Base-by-base conservation (phyloP, 2,329 filamentous ascomycete species). In the Colletotrichum tropicale region DNA sequence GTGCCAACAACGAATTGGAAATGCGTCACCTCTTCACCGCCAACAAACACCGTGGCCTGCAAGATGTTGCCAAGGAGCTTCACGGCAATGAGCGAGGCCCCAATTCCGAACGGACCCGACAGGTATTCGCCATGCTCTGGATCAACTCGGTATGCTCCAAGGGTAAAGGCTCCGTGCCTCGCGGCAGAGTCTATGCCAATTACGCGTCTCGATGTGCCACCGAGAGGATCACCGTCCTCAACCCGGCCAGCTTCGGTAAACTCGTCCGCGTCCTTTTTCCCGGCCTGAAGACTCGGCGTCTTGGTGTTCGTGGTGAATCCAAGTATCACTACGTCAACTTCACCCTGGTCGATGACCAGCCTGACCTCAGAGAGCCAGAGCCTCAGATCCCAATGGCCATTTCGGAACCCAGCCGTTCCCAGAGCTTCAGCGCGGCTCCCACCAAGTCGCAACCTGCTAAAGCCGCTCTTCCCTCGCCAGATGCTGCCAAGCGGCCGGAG, bases 221-320 rank as follows among this genome's bases (percentile, higher is more conserved):
- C 7, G 96, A 98, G 82, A 93, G 96, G 81, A 98, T 98, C 52
- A 98, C 97, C 1, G 96, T 98, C 12, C 87, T 99, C 73, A 99
- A 99, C 82, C 97, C 97, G 56, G 97, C 97, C 12, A 98, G 96
- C 32, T 99, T 99, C 85, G 97, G 97, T 72, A 99, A 99, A 85
- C 91, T 99, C 58, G 97, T 99, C 38, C 93, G 97, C 36, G 96
- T 99, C 52, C 94, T 99, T 67, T 99, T 98, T 80, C 96, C 97
- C 0, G 96, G 96, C 56, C 93, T 99, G 26, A 96, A 98, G 85
- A 99, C 97, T 36, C 91, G 97, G 75, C 92, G 97, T 78, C 89
- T 99, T 15, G 97, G 97, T 77, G 96, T 98, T 62, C 93, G 97
- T 69, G 97, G 97, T 78, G 96, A 98, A 86, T 99, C 97, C 16